These are phyloP conservation scores for Hypoxylon sp. DNA, from an alignment of 2,329 filamentous ascomycete genomes.

Conservation along the genomic window DNA sequence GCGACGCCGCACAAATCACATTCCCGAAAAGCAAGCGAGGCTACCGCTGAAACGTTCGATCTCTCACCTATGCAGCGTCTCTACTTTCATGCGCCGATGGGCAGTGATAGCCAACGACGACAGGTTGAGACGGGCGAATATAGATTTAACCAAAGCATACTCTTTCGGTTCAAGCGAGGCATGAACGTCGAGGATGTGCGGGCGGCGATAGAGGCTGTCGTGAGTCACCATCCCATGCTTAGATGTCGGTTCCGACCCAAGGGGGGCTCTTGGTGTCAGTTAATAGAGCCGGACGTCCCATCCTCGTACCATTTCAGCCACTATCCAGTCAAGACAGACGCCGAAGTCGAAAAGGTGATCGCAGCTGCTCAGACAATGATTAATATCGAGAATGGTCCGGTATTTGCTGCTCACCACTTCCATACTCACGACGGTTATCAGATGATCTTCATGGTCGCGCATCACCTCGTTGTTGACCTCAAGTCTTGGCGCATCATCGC, in stretches of 20 bases:
- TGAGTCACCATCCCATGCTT: constrained; percentile 61
- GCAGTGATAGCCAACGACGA: constrained; percentile 45
- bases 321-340: constrained; percentile 50
- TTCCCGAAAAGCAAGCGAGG: constrained; percentile 46
- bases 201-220: constrained; percentile 57
- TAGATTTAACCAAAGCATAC: constrained; percentile 60
- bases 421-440: constrained; percentile 55
- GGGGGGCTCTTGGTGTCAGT: constrained; percentile 56
- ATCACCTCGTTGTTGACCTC: constrained; percentile 61
- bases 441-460: constrained; percentile 58
- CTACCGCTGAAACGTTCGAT: constrained; percentile 51
- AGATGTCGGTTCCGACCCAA: constrained; percentile 54
- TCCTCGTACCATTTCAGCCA: constrained; percentile 56
- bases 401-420: constrained; percentile 60
- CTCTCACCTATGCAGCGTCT: constrained; percentile 63
- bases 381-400: constrained; percentile 58
- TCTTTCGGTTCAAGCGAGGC: constrained; percentile 54
- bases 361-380: constrained; percentile 54
- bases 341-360: constrained; percentile 53
- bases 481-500: constrained; percentile 60
- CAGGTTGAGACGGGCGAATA: constrained; percentile 48
- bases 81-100: constrained; percentile 58
- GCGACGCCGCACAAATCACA: constrained; percentile 46
- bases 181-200: constrained; percentile 54
- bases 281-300: constrained; percentile 50